Evolutionary conservation across 106 monocot genomes (phyloP).

Genomic region (Dendrobium huoshanense): DNA sequence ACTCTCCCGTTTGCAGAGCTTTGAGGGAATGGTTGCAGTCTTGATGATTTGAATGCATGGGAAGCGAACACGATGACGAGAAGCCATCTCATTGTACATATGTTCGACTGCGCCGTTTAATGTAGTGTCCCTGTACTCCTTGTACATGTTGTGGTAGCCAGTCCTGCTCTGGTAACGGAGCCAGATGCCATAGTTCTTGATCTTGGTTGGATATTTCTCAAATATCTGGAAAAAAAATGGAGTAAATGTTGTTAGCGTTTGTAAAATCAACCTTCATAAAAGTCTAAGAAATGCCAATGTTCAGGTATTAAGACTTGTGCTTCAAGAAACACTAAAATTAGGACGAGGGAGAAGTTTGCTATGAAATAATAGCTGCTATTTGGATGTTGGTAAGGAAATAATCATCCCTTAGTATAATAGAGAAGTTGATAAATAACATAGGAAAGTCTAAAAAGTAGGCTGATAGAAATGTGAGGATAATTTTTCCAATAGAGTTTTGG

Average conservation of each 20-base stretch:
- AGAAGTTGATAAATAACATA: too few relatives aligned
- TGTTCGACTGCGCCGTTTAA: conserved; percentile 76
- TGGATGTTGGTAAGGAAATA: too few relatives aligned
- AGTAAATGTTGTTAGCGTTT: neutral
- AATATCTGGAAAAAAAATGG: conserved; percentile 36
- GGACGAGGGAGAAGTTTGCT: too few relatives aligned
- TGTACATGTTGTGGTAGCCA: conserved; percentile 92
- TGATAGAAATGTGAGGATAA: too few relatives aligned
- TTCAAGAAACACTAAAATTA: too few relatives aligned
- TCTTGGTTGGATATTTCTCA: conserved; percentile 65
- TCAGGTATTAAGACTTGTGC: too few relatives aligned
- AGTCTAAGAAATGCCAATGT: neutral
- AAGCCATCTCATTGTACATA: conserved; percentile 92
- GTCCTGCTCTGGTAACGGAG: conserved; percentile 82
- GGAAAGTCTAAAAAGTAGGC: too few relatives aligned
- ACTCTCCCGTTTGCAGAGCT: conserved; percentile 78
- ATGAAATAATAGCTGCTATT: too few relatives aligned
- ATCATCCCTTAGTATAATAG: too few relatives aligned
- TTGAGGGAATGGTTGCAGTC: conserved; percentile 60
- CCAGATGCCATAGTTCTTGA: conserved; percentile 88
- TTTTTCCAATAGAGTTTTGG: too few relatives aligned
- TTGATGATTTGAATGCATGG: conserved; percentile 87
- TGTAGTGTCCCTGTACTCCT: conserved; percentile 81
- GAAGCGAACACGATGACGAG: conserved; percentile 66
- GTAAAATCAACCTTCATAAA: too few relatives aligned